Evolutionary conservation across 73 alveolate species (phyloP).

Genomic region (Uronychia binucleata): DNA sequence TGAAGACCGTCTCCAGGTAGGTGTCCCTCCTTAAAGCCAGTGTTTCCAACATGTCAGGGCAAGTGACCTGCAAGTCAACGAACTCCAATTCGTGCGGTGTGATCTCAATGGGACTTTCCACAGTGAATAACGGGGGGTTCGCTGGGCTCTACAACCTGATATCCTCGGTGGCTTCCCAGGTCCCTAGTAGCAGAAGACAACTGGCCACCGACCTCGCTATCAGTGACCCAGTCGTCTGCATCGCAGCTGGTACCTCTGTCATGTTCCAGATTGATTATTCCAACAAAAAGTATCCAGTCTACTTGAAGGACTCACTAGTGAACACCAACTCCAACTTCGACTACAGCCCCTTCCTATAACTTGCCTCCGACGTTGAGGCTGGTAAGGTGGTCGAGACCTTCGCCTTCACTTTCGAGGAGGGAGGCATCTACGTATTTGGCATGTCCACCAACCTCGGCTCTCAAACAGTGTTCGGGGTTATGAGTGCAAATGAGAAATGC

Average conservation of each 20-base stretch:
- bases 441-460: conserved; percentile 28
- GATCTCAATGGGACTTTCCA: not conserved
- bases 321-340: conserved; percentile 72
- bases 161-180: not conserved
- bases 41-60: too few relatives aligned
- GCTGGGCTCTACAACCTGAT: not conserved
- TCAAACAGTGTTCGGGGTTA: conserved; percentile 46
- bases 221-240: conserved; percentile 62
- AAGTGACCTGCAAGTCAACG: not conserved
- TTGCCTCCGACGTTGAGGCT: conserved; percentile 14
- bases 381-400: not conserved
- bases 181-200: conserved; percentile 3
- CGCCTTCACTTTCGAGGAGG: conserved; percentile 12
- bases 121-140: not conserved
- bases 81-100: not conserved
- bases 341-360: conserved; percentile 54
- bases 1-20: not conserved
- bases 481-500: conserved; percentile 42
- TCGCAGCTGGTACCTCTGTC: conserved; percentile 38
- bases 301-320: conserved; percentile 51
- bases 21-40: not conserved
- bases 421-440: conserved; percentile 64
- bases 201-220: conserved; percentile 21
- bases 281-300: conserved; percentile 58
- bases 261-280: conserved; percentile 39